Evolutionary conservation across 768 basidiomycete genomes (phyloP).

Genomic region (Saitozyma sp.): DNA sequence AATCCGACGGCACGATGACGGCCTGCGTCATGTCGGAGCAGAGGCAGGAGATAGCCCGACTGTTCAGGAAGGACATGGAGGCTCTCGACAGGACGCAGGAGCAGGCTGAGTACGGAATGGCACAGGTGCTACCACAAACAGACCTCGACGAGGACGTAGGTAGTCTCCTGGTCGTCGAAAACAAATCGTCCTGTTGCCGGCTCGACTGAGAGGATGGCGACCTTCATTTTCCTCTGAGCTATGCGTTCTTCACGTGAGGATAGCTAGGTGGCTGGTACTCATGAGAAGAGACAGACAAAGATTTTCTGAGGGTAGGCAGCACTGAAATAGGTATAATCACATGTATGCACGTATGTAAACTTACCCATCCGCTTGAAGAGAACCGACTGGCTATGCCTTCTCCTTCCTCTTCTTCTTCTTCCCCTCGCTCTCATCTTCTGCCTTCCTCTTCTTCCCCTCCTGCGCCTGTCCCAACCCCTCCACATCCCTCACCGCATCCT

Average conservation of each 20-base stretch:
- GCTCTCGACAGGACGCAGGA: neutral
- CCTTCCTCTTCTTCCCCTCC: neutral
- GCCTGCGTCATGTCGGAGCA: too few relatives aligned
- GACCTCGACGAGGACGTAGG: neutral
- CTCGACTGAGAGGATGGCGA: too few relatives aligned
- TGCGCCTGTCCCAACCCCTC: neutral
- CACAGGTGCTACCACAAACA: too few relatives aligned
- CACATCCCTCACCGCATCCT: constrained; percentile 16
- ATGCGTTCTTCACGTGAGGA: too few relatives aligned
- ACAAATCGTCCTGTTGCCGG: too few relatives aligned
- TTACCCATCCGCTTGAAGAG: neutral
- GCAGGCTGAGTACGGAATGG: neutral
- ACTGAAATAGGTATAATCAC: neutral
- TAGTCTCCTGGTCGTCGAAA: too few relatives aligned
- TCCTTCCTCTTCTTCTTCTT: constrained; percentile 44
- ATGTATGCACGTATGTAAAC: neutral
- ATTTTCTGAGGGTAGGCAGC: too few relatives aligned
- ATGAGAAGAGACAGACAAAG: too few relatives aligned
- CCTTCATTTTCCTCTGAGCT: too few relatives aligned
- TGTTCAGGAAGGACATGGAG: neutral
- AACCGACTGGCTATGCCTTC: constrained; percentile 2
- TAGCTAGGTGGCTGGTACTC: too few relatives aligned
- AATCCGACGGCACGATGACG: too few relatives aligned
- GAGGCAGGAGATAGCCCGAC: too few relatives aligned
- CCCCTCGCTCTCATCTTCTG: constrained; percentile 15